These are phyloP conservation scores for Venturia pyrina DNA, from an alignment of 2,329 filamentous ascomycete genomes.

Conservation along the genomic window DNA sequence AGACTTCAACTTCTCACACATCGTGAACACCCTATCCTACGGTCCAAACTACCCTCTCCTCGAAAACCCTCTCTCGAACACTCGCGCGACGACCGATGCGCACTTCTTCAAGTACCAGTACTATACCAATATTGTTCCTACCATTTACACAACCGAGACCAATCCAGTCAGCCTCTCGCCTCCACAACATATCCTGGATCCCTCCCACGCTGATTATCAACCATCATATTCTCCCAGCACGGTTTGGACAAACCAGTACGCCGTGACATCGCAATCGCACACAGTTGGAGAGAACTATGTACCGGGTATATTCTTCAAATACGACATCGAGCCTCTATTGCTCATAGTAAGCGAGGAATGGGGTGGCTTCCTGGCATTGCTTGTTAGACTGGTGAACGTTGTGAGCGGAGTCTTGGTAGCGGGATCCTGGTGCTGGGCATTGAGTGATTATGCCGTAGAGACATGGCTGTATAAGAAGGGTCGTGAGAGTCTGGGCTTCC, in stretches of 20 bases:
- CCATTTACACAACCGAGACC: constrained; percentile 60
- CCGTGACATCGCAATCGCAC: constrained; percentile 80
- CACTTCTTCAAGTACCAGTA: constrained; percentile 98
- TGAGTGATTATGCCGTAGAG: constrained; percentile 63
- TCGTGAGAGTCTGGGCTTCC: constrained; percentile 32
- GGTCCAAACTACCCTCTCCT: constrained; percentile 93
- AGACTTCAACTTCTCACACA: constrained; percentile 97
- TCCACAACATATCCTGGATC: constrained; percentile 31
- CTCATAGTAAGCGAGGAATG: constrained; percentile 76
- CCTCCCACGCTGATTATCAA: constrained; percentile 24
- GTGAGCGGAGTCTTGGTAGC: constrained; percentile 84
- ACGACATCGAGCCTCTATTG: constrained; percentile 93
- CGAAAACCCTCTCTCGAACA: constrained; percentile 87
- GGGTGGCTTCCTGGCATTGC: constrained; percentile 60
- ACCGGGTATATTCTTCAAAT: constrained; percentile 95
- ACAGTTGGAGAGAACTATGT: constrained; percentile 58
- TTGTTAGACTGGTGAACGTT: constrained; percentile 82
- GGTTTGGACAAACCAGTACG: constrained; percentile 94
- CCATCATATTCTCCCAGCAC: constrained; percentile 40
- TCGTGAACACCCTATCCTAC: constrained; percentile 92
- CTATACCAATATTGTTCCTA: constrained; percentile 90
- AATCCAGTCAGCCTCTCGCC: constrained; percentile 35
- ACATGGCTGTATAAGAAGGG: constrained; percentile 31
- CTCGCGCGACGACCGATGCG: constrained; percentile 60
- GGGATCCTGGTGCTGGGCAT: constrained; percentile 83